Evolutionary conservation across 768 basidiomycete genomes (phyloP), one percentile per base, ranked within the genome.

Genomic region (Rhizopogon sp.): DNA sequence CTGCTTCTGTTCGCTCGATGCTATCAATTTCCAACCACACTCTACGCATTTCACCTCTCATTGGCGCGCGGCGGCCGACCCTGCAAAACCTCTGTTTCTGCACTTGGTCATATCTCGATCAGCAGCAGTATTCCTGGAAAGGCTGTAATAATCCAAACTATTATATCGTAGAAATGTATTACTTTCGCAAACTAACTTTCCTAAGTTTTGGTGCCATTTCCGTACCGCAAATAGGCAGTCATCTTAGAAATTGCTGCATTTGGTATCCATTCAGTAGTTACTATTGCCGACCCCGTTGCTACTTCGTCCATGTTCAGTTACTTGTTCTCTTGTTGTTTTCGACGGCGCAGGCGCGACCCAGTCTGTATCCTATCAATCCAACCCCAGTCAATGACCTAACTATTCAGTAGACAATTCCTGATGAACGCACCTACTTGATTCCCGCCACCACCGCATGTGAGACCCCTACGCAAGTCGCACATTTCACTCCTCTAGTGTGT

Each of bases 321-420:
- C 43, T 40, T 69, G 64, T 59, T 57, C 55, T 55, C 66, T 44
- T 69, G 68, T 54, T 71, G 68, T 57, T 55, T 64, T 53, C 68
- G 68, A 31, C 60, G 35, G 10, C 65, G 58, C 45, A 50, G 54
- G 28, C 63, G 57, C 11, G 58, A 53, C 3, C 43, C 51, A 13
- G 67, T 70, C 39, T 54, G 67, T 64, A 3, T 3, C 29, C 29
- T n/a, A 40, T 25, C 16, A 2, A 37, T 28, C 13, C 13, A 14
- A 20, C 25, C 25, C 25, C 25, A 16, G 28, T 3, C 6, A 6
- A 0, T 8, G 2, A 6, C 0, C 11, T 47, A 11, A 37, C 20
- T 5, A 53, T 25, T 56, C 55, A 6, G 44, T 43, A 56, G 6
- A 40, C 0, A 5, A 59, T 61, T 52, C 60, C 64, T 43, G 49